Percentiles rank a stretch among this genome's conserved stretches.
Conservation (phyloP, 2,329 filamentous ascomycete species). For the Pseudocercospora musae region DNA sequence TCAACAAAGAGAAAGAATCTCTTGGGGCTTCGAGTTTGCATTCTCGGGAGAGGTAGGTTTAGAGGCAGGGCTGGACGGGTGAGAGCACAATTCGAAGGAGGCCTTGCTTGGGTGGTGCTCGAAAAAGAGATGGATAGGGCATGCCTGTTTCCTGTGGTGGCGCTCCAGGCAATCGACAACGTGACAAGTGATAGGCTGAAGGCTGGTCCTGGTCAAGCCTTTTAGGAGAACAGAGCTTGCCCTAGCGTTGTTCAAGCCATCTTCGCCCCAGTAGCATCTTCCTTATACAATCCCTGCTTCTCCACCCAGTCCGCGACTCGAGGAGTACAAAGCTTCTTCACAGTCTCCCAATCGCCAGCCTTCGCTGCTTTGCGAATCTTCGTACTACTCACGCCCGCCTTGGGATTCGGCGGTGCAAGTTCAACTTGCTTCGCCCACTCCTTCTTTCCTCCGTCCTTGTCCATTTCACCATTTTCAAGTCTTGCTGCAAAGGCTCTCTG, state of each 20-base stretch:
- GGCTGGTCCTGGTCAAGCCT: not conserved
- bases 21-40: too few relatives aligned
- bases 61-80: not conserved
- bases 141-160: not conserved
- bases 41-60: too few relatives aligned
- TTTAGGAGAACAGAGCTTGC: not conserved
- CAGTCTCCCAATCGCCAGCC: conserved; percentile 44
- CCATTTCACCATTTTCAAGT: conserved; percentile 48
- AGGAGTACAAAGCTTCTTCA: conserved; percentile 55
- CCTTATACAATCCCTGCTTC: conserved; percentile 54
- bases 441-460: conserved; percentile 52
- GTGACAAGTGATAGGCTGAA: not conserved
- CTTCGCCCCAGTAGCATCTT: conserved; percentile 30
- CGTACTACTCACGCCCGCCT: conserved; percentile 56
- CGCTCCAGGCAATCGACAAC: not conserved
- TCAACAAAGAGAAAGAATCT: too few relatives aligned
- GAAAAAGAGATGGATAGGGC: not conserved
- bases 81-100: not conserved
- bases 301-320: conserved; percentile 59
- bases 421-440: conserved; percentile 62
- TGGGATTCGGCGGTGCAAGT: conserved; percentile 53
- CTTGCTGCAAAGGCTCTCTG: conserved; percentile 55
- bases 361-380: conserved; percentile 58
- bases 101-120: not conserved
- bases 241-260: conserved; percentile 25